Evolutionary conservation across 441 rosid species (phyloP), one percentile per base, ranked within the genome.

Genomic region (Pelargonium myrrhifolium): DNA sequence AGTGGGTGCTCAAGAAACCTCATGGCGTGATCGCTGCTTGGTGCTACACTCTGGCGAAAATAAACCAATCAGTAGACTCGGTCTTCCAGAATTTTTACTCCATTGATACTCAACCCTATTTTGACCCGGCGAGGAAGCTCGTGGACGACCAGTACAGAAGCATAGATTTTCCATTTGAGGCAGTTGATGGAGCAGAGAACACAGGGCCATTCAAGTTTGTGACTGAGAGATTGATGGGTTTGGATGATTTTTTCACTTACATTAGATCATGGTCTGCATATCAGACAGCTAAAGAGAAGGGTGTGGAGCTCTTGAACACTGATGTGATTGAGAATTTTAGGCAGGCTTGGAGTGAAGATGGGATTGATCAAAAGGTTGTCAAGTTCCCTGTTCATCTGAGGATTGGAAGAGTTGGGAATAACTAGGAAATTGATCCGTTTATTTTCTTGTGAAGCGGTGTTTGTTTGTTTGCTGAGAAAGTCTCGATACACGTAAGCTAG

Each of bases 221-320:
- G 28, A 47, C 78, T 12, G 92, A 88, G 80, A 80, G 64, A 63
- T 31, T 65, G 42, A 86, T 88, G 97, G 84, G 64, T 66, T 62
- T 87, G 43, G 87, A 83, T 2, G 85, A 79, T 17, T 89, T 55
- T 71, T 71, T 89, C 56, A 76, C 82, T 1, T 89, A 85, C 63
- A 17, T 92, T 62, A 84, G 78, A 77, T 89, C 97, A 3, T 78
- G 89, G 84, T 89, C 97, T 5, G 88, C 91, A 3, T 92, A 86
- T 77, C 90, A 88, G 76, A 90, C 84, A 35, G 96, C 96, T 0
- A 85, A 81, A 70, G 87, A 83, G 62, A 81, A 77, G 26, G 90
- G 89, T 6, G 67, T 87, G 26, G 90, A 90, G 78, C 89, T 90
- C 43, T 70, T 88, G 74, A 79, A 67, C 5, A 77, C 73, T 18